Percentiles rank a stretch among this genome's conserved stretches.
These are phyloP conservation scores for Penicillium sumatraense DNA, from an alignment of 2,329 filamentous ascomycete species.

Conservation along the genomic window DNA sequence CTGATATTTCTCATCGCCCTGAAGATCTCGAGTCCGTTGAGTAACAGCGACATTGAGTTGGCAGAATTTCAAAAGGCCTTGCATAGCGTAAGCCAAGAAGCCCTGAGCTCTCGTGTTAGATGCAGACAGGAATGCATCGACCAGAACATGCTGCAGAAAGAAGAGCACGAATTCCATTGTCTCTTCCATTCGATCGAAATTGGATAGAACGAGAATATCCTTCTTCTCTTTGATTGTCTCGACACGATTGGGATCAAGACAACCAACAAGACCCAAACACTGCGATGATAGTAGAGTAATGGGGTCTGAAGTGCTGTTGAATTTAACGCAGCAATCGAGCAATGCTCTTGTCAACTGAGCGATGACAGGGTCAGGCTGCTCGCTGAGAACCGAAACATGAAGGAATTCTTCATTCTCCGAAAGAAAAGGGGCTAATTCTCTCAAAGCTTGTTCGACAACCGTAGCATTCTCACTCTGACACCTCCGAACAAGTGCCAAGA, in stretches of 20 bases:
- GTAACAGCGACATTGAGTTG: constrained; percentile 67
- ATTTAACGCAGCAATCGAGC: constrained; percentile 83
- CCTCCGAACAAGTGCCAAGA: constrained; percentile 73
- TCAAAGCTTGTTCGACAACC: constrained; percentile 80
- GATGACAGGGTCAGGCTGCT: constrained; percentile 79
- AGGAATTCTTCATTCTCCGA: constrained; percentile 74
- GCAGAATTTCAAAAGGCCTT: constrained; percentile 80
- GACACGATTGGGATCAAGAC: constrained; percentile 86
- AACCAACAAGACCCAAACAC: constrained; percentile 87
- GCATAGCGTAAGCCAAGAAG: constrained; percentile 92
- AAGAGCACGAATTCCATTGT: constrained; percentile 85
- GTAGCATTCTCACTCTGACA: constrained; percentile 82
- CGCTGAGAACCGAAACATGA: constrained; percentile 77
- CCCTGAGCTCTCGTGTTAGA: constrained; percentile 87
- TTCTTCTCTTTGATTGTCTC: constrained; percentile 78
- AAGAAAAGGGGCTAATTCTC: constrained; percentile 76
- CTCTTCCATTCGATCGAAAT: constrained; percentile 79
- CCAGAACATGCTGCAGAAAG: constrained; percentile 82
- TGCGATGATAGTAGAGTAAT: constrained; percentile 77
- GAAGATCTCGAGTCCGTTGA: constrained; percentile 57
- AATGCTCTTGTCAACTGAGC: constrained; percentile 74
- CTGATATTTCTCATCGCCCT: constrained; percentile 65
- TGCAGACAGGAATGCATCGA: constrained; percentile 88
- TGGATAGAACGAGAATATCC: constrained; percentile 84
- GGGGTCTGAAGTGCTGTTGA: constrained; percentile 68